Evolutionary conservation across 1,284 basidiomycete genomes (phyloP).

Genomic region (Cryptococcus sp.): DNA sequence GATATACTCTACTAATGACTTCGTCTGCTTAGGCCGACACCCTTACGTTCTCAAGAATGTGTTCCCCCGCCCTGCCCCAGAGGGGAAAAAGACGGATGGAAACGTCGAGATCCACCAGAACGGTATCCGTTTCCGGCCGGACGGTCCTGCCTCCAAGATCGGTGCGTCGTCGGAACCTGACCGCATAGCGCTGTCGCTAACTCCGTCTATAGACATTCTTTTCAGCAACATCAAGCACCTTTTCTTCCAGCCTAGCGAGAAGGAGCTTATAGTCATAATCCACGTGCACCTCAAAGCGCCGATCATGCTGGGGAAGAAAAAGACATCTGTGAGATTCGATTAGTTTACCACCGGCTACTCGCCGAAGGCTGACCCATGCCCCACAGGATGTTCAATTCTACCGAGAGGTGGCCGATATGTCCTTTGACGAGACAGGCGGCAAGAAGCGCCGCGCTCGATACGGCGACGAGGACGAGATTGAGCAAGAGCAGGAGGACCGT

Average conservation of each 20-base stretch:
- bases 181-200: not conserved
- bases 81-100: constrained; percentile 61
- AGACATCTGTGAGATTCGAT: constrained; percentile 66
- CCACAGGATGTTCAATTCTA: constrained; percentile 92
- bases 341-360: not conserved
- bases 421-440: constrained; percentile 96
- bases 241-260: constrained; percentile 98
- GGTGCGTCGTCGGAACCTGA: constrained; percentile 55
- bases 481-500: constrained; percentile 96
- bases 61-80: constrained; percentile 78
- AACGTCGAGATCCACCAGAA: constrained; percentile 98
- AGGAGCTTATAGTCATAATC: constrained; percentile 90
- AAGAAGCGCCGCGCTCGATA: constrained; percentile 95
- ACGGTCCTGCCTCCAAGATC: constrained; percentile 73
- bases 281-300: constrained; percentile 93
- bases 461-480: constrained; percentile 98
- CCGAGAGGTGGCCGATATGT: constrained; percentile 95
- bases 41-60: constrained; percentile 84
- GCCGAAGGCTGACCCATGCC: constrained; percentile 1
- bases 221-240: constrained; percentile 98
- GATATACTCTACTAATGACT: too few species aligned
- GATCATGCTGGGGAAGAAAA: constrained; percentile 99
- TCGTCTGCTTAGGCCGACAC: constrained; percentile 57
- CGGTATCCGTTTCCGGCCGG: constrained; percentile 87
- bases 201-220: constrained; percentile 65